Evolutionary conservation across 306 rosid genomes (phyloP).

Genomic region (Vigna mungo): DNA sequence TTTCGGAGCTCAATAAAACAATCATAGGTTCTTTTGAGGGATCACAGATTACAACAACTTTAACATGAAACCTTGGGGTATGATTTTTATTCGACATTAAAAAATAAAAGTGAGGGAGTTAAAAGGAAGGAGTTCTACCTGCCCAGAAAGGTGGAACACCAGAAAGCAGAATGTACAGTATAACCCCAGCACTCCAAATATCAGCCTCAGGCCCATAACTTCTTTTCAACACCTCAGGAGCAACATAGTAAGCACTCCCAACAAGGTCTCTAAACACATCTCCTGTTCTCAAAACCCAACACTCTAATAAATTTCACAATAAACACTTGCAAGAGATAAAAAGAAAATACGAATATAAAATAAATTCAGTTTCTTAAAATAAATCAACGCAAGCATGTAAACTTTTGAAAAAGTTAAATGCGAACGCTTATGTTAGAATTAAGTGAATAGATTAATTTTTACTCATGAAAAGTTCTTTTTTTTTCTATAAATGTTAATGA

Average conservation of each 20-base stretch:
- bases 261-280: constrained; percentile 84
- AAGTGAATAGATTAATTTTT: not conserved
- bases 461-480: not conserved
- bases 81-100: not conserved
- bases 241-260: constrained; percentile 98
- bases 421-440: not conserved
- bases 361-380: not conserved
- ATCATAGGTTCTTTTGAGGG: too few species aligned
- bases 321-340: not conserved
- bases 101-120: not conserved
- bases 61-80: too few species aligned
- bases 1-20: constrained; percentile 2
- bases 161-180: constrained; percentile 88
- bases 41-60: too few species aligned
- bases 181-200: constrained; percentile 96
- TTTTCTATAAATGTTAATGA: too few species aligned
- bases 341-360: not conserved
- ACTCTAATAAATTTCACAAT: not conserved
- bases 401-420: not conserved
- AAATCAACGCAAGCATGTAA: not conserved
- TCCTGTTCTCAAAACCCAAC: constrained; percentile 57
- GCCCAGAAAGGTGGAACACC: constrained; percentile 99
- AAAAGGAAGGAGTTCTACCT: constrained; percentile 58
- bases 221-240: constrained; percentile 91
- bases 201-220: constrained; percentile 89